These are phyloP conservation scores for Flaveria ramosissima DNA, from an alignment of 129 eudicot genomes.

Conservation along the genomic window DNA sequence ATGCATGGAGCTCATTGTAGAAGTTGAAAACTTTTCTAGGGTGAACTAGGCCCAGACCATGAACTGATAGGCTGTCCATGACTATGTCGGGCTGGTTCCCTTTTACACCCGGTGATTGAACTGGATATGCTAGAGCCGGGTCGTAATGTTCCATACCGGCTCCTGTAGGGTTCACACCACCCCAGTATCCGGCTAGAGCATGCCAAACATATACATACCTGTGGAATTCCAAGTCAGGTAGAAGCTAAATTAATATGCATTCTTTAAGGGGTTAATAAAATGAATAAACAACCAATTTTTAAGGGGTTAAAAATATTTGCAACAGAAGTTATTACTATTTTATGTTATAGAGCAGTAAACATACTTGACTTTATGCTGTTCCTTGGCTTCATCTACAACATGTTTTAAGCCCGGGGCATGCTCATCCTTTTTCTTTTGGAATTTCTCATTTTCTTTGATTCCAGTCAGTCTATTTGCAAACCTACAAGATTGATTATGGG, in stretches of 20 bases:
- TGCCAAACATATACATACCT: constrained; percentile 93
- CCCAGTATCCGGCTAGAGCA: constrained; percentile 97
- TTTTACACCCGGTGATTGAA: constrained; percentile 74
- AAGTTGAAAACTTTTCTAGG: constrained; percentile 82
- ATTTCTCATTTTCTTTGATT: constrained; percentile 78
- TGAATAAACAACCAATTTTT: background rate
- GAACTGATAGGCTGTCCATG: constrained; percentile 81
- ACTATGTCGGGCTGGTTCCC: constrained; percentile 96
- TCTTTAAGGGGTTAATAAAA: background rate
- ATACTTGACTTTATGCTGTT: constrained; percentile 78
- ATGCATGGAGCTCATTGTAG: constrained; percentile 86
- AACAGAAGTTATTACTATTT: background rate
- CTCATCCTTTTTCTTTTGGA: constrained; percentile 63
- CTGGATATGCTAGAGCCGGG: constrained; percentile 72
- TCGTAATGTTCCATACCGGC: constrained; percentile 80
- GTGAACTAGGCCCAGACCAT: constrained; percentile 88
- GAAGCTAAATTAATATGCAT: background rate
- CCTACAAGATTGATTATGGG: constrained; percentile 41
- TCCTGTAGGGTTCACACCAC: constrained; percentile 83
- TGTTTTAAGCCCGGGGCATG: constrained; percentile 65
- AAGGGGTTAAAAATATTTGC: background rate
- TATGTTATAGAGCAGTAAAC: constrained; percentile 20
- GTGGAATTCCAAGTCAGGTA: constrained; percentile 16
- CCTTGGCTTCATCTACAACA: constrained; percentile 75
- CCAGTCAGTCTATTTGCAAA: constrained; percentile 89